phyloP scores from a whole-genome alignment of 805 yeast genomes.

The Jamesozyma gamospora region DNA sequence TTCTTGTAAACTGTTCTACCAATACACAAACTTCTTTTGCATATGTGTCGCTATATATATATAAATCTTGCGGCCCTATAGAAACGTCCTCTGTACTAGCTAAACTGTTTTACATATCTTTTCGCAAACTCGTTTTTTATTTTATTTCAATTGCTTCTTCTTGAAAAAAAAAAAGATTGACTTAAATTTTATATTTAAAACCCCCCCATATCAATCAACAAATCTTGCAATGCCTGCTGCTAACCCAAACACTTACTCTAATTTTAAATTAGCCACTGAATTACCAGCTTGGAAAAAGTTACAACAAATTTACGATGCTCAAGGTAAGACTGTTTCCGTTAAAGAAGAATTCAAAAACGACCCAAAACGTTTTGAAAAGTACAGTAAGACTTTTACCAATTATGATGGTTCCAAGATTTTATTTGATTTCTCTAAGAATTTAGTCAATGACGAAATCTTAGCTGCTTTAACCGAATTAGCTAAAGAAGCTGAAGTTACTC shows the following conservation, averaged over 20 bases:
- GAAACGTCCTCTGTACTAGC: no score
- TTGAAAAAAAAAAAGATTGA: no score
- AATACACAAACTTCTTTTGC: no score
- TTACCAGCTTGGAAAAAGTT: slow-evolving; percentile 79
- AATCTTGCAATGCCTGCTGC: slow-evolving; percentile 10
- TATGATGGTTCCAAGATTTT: slow-evolving; percentile 80
- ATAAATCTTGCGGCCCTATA: no score
- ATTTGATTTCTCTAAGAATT: slow-evolving; percentile 92
- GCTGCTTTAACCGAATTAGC: slow-evolving; percentile 65
- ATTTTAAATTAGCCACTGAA: slow-evolving; percentile 55
- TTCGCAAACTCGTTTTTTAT: no score
- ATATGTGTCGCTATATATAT: no score
- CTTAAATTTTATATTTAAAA: no score
- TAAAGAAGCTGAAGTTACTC: slow-evolving; percentile 78
- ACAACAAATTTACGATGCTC: slow-evolving; percentile 55
- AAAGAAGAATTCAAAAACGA: slow-evolving; percentile 71
- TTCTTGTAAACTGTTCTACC: no score
- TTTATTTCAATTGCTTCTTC: no score
- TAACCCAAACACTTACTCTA: slow-evolving; percentile 27
- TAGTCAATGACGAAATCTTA: slow-evolving; percentile 77
- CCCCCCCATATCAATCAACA: no score
- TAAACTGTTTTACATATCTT: no score
- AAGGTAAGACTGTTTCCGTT: slow-evolving; percentile 64
- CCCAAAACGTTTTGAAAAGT: slow-evolving; percentile 63
- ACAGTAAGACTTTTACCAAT: slow-evolving; percentile 69